Base-by-base conservation (phyloP, 495 filamentous ascomycete genomes). In the Acidiella bohemica region DNA sequence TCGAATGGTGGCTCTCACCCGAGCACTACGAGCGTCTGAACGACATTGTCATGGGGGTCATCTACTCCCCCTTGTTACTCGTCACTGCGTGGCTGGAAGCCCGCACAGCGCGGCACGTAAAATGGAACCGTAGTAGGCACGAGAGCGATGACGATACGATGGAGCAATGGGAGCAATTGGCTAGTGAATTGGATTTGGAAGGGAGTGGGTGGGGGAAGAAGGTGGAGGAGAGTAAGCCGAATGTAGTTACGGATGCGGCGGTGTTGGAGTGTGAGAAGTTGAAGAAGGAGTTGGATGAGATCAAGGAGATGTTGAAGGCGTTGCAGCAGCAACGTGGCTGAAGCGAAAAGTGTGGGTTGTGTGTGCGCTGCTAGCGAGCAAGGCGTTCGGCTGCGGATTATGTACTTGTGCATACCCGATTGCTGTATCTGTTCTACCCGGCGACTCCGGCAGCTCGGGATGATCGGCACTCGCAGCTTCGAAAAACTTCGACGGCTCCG, bases 91-190 rank as follows among this genome's bases (percentile, higher is more conserved):
- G 65, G 46, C 55, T 87, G 32, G 90, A 97, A 57, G 72, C 70
- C 4, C 67, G 71, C 5, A 66, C 76, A 20, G 90, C 90, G 2
- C 58, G 62, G 26, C 66, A 64, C 12, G 81, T 97, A 31, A 65
- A 63, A 5, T 61, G 59, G 22, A 96, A 95, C 53, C 70, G 92
- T 1, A 67, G 67, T 11, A 65, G 78, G 11, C 84, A 86, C 9
- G 87, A 94, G 51, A 75, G 77, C n/a, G 90, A 96, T 44, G 90
- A 97, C 48, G 84, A 93, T 49, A 72, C 69, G 1, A 56, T 79
- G 10, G 81, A 96, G 58, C 87, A 96, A 56, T 97, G 90, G 90
- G 90, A 96, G 54, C 76, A 88, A 57, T 68, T 88, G 59, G 64
- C 66, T 2, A 66, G 60, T 1, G 71, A 80, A 20, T 53, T 92